Conservation (phyloP, 257 asterid genomes). For the Nicotiana sylvestris region DNA sequence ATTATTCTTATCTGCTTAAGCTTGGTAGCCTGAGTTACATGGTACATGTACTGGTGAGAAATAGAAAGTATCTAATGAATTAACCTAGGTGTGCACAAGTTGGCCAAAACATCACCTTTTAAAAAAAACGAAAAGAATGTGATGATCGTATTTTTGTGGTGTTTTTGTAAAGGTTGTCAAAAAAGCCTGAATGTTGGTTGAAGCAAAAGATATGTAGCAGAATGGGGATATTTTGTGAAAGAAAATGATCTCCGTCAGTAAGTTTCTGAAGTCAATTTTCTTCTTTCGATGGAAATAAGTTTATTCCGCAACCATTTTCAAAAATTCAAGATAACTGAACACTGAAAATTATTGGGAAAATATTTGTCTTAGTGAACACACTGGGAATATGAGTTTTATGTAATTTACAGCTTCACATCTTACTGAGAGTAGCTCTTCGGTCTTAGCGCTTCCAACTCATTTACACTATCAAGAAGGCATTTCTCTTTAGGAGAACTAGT, state of each 20-base stretch:
- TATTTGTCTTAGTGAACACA: neutral
- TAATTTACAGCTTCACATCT: neutral
- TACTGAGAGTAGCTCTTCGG: neutral
- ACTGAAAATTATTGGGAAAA: neutral
- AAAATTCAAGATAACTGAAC: neutral
- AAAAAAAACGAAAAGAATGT: neutral
- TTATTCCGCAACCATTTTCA: neutral
- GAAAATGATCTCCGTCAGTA: neutral
- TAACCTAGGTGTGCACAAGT: neutral
- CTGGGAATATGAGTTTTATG: neutral
- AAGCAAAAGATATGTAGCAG: conserved; percentile 1
- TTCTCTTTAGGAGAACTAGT: neutral
- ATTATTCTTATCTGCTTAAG: neutral
- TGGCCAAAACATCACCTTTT: neutral
- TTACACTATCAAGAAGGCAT: neutral
- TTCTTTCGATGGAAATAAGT: neutral
- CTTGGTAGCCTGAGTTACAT: neutral
- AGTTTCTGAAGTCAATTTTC: neutral
- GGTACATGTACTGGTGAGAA: neutral
- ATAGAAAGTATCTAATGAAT: neutral
- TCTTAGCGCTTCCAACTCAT: neutral
- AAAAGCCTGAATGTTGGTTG: neutral
- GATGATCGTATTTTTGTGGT: neutral
- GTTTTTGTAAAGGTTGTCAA: neutral
- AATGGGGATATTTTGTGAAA: neutral